These are phyloP conservation scores for Colletotrichum eleusines DNA, from an alignment of 2,329 filamentous ascomycete genomes.

Conservation along the genomic window DNA sequence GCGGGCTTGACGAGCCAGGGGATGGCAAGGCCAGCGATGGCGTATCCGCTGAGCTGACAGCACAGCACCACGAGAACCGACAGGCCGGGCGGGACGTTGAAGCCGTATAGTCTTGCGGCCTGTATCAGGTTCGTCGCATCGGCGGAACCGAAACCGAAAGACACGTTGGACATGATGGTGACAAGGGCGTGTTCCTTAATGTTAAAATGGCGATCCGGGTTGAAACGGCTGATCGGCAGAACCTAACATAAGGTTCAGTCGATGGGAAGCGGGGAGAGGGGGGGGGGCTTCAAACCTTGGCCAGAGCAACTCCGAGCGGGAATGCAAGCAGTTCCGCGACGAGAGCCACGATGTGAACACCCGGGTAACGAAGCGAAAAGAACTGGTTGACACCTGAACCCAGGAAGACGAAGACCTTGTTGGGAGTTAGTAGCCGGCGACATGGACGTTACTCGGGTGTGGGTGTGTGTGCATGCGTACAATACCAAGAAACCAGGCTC, in stretches of 20 bases:
- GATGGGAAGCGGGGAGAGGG: too few species aligned
- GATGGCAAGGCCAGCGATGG: slow-evolving; percentile 56
- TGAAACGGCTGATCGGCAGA: slow-evolving; percentile 55
- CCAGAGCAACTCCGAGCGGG: slow-evolving; percentile 57
- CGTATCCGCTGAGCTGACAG: slow-evolving; percentile 64
- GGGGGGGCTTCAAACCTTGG: too few species aligned
- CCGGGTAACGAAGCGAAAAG: slow-evolving; percentile 56
- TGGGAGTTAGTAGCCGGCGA: not conserved
- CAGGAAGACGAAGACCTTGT: slow-evolving; percentile 43
- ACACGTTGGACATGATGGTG: slow-evolving; percentile 62
- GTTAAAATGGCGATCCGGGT: slow-evolving; percentile 57
- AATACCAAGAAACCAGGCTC: slow-evolving; percentile 58
- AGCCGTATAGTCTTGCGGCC: slow-evolving; percentile 53
- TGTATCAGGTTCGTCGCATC: slow-evolving; percentile 56
- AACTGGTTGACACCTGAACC: slow-evolving; percentile 54
- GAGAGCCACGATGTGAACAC: slow-evolving; percentile 52
- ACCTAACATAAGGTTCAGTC: too few species aligned
- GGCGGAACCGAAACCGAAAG: slow-evolving; percentile 53
- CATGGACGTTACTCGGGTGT: too few species aligned
- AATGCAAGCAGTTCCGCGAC: slow-evolving; percentile 54
- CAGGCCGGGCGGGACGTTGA: slow-evolving; percentile 51
- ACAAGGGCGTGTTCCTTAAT: slow-evolving; percentile 64
- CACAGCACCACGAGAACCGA: slow-evolving; percentile 56
- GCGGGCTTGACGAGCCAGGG: slow-evolving; percentile 59
- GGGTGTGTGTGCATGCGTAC: slow-evolving; percentile 53